phyloP scores from a whole-genome alignment of 1,284 basidiomycete species.

The Malassezia restricta region DNA sequence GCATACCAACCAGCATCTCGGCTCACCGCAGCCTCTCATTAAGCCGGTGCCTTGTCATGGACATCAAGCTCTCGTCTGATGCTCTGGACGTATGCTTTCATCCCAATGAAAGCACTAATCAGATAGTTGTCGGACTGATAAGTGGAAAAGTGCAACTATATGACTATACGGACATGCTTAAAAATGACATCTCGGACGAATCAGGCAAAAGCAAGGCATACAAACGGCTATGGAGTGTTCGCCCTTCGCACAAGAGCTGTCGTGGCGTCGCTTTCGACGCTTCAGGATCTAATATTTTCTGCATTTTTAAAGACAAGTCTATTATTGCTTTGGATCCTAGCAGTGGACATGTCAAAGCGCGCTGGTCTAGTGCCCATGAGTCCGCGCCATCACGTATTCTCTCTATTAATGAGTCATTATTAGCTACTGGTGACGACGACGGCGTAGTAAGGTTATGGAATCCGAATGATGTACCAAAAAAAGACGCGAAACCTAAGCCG shows the following conservation, averaged over 20 bases:
- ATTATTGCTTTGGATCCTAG: conserved; percentile 50
- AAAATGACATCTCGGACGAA: background rate
- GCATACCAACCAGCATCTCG: background rate
- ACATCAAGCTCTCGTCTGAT: conserved; percentile 53
- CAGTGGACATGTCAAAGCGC: conserved; percentile 57
- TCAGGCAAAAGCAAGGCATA: conserved; percentile 1
- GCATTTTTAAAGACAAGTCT: conserved; percentile 70
- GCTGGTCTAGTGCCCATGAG: conserved; percentile 63
- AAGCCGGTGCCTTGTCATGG: conserved; percentile 17
- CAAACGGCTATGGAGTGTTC: conserved; percentile 20
- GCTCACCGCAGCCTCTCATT: no score
- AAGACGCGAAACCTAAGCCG: conserved; percentile 8
- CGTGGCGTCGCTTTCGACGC: conserved; percentile 24
- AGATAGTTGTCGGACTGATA: conserved; percentile 66
- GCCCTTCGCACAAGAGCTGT: conserved; percentile 30
- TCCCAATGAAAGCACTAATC: conserved; percentile 52
- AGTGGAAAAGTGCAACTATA: conserved; percentile 72
- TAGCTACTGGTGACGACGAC: conserved; percentile 82
- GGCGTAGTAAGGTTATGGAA: conserved; percentile 93
- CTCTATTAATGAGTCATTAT: conserved; percentile 62
- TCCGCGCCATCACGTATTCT: conserved; percentile 52
- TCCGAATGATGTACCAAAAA: conserved; percentile 52
- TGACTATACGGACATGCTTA: conserved; percentile 49
- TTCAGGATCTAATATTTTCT: conserved; percentile 51
- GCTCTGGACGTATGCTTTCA: conserved; percentile 83